Conservation (phyloP, 495 filamentous ascomycete species). For the Xylaria castorea region DNA sequence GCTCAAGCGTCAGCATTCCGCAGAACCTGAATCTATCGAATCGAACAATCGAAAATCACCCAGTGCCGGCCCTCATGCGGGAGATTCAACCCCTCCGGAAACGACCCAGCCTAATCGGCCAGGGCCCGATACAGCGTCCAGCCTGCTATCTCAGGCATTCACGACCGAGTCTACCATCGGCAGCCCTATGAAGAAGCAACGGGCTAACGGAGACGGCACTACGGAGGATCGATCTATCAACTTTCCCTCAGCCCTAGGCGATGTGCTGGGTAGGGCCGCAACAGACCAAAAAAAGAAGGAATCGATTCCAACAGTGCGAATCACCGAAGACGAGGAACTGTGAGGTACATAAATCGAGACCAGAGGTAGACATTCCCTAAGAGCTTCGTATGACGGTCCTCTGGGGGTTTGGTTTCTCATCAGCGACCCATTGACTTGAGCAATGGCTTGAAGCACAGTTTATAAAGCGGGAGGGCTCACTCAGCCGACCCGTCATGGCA, state of each 20-base stretch:
- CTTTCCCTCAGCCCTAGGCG: slow-evolving; percentile 52
- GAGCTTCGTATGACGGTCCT: neutral
- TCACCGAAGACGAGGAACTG: slow-evolving; percentile 44
- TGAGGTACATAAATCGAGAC: slow-evolving; percentile 2
- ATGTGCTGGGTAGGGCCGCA: slow-evolving; percentile 53
- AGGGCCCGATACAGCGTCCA: slow-evolving; percentile 36
- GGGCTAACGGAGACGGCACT: slow-evolving; percentile 73
- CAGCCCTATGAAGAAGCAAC: slow-evolving; percentile 84
- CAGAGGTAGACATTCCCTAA: neutral
- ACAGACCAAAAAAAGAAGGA: slow-evolving; percentile 47
- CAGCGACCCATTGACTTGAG: neutral
- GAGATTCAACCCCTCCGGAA: slow-evolving; percentile 47
- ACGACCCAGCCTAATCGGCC: slow-evolving; percentile 44
- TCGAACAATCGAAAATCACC: slow-evolving; percentile 50
- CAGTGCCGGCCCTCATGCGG: slow-evolving; percentile 39
- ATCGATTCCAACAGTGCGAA: slow-evolving; percentile 28
- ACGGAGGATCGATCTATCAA: slow-evolving; percentile 55
- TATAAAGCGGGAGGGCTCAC: neutral
- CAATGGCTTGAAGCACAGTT: neutral
- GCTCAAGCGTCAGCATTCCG: slow-evolving; percentile 95
- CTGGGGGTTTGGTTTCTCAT: neutral
- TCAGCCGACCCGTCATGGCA: neutral
- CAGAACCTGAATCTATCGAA: slow-evolving; percentile 65
- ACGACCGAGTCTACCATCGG: slow-evolving; percentile 66
- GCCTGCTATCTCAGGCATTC: slow-evolving; percentile 53